A percentile compares a stretch with the other conserved stretches of the same genome.
Conservation (phyloP, 306 rosid species). For the Styphnolobium japonicum region DNA sequence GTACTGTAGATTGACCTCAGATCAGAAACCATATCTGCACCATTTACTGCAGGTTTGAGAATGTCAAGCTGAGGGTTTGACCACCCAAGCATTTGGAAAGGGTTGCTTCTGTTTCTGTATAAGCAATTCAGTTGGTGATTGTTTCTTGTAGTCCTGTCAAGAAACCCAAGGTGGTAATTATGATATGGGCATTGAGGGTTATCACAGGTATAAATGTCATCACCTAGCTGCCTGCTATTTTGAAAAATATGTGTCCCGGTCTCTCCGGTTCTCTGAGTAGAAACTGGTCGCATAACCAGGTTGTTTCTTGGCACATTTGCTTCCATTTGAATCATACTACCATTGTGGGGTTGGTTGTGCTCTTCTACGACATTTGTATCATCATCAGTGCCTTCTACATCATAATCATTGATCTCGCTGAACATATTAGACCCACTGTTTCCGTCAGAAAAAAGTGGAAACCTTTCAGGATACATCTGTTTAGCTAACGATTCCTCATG, state of each 20-base stretch:
- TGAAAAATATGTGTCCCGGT: background rate
- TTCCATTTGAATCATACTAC: background rate
- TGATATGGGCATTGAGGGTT: background rate
- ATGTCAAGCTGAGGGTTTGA: background rate
- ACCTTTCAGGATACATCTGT: background rate
- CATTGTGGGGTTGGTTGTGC: background rate
- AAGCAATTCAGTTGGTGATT: background rate
- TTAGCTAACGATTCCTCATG: slow-evolving; percentile 52
- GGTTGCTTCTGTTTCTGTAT: background rate
- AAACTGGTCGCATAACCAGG: background rate
- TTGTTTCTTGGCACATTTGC: background rate
- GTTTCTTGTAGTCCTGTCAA: background rate
- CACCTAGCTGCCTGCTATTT: background rate
- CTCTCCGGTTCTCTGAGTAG: background rate
- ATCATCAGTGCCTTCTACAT: background rate
- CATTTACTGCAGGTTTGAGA: background rate
- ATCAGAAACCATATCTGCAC: background rate
- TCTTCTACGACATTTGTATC: background rate
- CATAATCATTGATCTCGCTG: background rate
- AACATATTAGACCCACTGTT: background rate
- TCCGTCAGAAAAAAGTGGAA: background rate
- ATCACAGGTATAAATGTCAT: background rate
- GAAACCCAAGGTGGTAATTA: background rate
- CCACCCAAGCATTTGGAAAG: background rate
- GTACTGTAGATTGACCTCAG: background rate